Evolutionary conservation across 305 asterid species (phyloP), one percentile per base, ranked within the genome.

Genomic region (Fraxinus angustifolia): DNA sequence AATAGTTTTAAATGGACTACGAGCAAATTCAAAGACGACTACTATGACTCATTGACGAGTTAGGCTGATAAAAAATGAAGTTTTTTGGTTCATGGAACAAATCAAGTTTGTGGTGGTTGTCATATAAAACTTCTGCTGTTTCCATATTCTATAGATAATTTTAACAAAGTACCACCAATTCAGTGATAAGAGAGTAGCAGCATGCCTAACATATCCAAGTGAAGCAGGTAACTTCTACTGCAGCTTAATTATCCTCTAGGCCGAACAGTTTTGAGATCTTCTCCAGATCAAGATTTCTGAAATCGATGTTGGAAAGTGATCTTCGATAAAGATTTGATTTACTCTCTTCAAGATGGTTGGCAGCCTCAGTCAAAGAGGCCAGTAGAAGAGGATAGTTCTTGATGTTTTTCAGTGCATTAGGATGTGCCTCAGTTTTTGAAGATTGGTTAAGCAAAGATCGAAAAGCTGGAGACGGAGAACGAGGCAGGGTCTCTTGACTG

Each of bases 1-100:
- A 92, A 83, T 90, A 93, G 97, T 87, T 89, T 93, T 78, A 95
- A 91, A 89, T 95, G 98, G 98, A 90, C 93, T 88, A 95, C 92
- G 91, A 91, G 87, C 88, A 95, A 92, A 84, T 91, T 93, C 79
- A 65, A 89, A 0, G 88, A 90, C 35, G 87, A 87, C 70, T 85
- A 88, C 77, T 90, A 83, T 33, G 91, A 88, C 60, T 50, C 60
- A 50, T 50, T 50, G 21, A 50, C 21, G 60, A 50, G 21, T 50
- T 50, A 16, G 60, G 21, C 75, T 86, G 71, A 23, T 60, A 16
- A 8, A 60, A 60, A 8, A 8, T 62, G 16, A 23, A 7, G 71
- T 62, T 23, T 62, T 60, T 62, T 62, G 14, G 33, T 2, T 62
- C 71, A 23, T 62, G 71, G 71, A 56, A 56, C 28, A 62, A 21